Conservation (phyloP, 2,329 filamentous ascomycete genomes). For the Penicillium sumatraense region DNA sequence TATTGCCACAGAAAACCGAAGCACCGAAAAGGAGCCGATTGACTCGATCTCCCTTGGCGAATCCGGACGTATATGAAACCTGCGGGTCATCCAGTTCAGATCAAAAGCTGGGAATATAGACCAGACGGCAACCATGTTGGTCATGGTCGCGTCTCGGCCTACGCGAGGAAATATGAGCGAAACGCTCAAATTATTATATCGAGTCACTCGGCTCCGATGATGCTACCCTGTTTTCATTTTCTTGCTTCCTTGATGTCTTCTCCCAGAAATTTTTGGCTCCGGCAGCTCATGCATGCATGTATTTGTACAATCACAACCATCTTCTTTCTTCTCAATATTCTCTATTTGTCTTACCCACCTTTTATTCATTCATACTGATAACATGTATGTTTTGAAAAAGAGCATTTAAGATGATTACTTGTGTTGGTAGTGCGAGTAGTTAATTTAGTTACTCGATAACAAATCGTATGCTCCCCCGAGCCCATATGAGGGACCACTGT, state of each 20-base stretch:
- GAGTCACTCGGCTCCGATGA: not conserved
- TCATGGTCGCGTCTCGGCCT: not conserved
- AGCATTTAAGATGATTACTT: slow-evolving; percentile 24
- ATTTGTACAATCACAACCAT: slow-evolving; percentile 40
- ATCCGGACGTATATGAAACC: not conserved
- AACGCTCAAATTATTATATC: not conserved
- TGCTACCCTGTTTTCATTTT: slow-evolving; percentile 18
- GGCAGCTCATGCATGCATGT: slow-evolving; percentile 43
- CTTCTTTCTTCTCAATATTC: slow-evolving; percentile 23
- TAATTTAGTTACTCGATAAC: too few relatives aligned
- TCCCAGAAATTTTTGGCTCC: slow-evolving; percentile 30
- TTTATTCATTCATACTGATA: slow-evolving; percentile 17
- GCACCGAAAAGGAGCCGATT: slow-evolving; percentile 21
- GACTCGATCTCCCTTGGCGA: slow-evolving; percentile 9
- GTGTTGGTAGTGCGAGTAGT: not conserved
- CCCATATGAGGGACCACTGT: too few relatives aligned
- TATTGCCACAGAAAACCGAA: slow-evolving; percentile 22
- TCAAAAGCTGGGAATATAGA: not conserved
- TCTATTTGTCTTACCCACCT: slow-evolving; percentile 10
- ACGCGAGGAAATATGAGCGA: not conserved
- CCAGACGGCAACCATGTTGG: not conserved
- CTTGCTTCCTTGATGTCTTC: slow-evolving; percentile 31
- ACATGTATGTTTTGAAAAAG: slow-evolving; percentile 36
- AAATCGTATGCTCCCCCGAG: not conserved
- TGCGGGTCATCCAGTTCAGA: not conserved